Conservation (phyloP, 2,329 filamentous ascomycete genomes). For the Colletotrichum liaoningense region DNA sequence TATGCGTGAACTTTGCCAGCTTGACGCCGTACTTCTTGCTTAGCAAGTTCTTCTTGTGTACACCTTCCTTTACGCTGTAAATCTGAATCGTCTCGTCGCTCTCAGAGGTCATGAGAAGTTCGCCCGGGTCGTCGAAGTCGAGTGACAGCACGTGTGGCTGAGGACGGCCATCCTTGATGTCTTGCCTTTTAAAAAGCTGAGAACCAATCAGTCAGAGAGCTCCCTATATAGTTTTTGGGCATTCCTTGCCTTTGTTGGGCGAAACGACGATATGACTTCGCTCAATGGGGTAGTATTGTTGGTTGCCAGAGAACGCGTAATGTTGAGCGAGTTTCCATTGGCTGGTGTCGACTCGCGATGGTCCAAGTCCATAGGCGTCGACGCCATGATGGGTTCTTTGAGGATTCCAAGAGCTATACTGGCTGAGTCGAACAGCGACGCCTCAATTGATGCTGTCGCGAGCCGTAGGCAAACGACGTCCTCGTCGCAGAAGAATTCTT, state of each 20-base stretch:
- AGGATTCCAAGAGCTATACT: background rate
- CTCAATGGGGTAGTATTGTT: constrained; percentile 73
- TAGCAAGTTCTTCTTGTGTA: constrained; percentile 87
- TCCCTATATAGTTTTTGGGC: background rate
- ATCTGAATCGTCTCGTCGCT: constrained; percentile 96
- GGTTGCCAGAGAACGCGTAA: constrained; percentile 58
- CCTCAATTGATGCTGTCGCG: background rate
- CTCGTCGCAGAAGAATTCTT: background rate
- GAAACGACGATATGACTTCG: constrained; percentile 82
- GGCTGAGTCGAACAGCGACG: background rate
- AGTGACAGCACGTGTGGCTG: constrained; percentile 83
- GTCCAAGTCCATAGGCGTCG: constrained; percentile 69
- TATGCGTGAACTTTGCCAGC: constrained; percentile 93
- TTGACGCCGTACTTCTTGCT: constrained; percentile 98
- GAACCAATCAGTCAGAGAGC: background rate
- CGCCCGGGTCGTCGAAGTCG: constrained; percentile 96
- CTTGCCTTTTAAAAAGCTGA: constrained; percentile 70
- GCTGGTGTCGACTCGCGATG: constrained; percentile 52
- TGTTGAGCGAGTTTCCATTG: constrained; percentile 60
- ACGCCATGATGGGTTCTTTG: constrained; percentile 53
- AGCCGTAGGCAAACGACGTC: background rate
- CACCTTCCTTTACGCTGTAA: constrained; percentile 92
- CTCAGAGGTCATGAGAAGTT: constrained; percentile 89
- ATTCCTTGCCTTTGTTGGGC: constrained; percentile 78
- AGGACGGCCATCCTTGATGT: constrained; percentile 62